Conservation (phyloP, 179 eudicot genomes). For the Monotropa hypopitys region DNA sequence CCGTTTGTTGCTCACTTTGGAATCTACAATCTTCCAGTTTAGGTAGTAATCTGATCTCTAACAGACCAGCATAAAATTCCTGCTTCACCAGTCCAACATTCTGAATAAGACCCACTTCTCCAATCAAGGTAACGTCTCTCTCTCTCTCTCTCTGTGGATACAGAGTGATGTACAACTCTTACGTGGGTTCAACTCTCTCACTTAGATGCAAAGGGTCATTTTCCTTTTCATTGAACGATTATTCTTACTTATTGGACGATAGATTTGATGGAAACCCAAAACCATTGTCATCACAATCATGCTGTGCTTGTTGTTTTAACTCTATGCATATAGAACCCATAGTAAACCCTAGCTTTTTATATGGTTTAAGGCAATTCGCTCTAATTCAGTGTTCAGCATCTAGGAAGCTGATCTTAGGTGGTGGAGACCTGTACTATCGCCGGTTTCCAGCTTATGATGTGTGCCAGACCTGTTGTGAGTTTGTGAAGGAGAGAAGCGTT, state of each 20-base stretch:
- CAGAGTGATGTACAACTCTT: constrained; percentile 38
- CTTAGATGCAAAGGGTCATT: constrained; percentile 25
- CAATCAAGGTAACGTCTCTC: constrained; percentile 10
- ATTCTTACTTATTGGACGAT: constrained; percentile 23
- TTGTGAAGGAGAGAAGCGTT: constrained; percentile 17
- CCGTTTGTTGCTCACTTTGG: neutral
- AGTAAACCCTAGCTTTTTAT: constrained; percentile 34
- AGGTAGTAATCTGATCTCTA: neutral
- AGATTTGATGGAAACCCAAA: constrained; percentile 15
- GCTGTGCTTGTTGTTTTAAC: constrained; percentile 25
- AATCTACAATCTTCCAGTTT: neutral
- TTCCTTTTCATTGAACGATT: constrained; percentile 29
- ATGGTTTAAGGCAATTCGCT: constrained; percentile 63
- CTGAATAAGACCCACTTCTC: constrained; percentile 7
- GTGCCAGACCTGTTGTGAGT: constrained; percentile 20
- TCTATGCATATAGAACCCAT: constrained; percentile 20
- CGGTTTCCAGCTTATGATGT: constrained; percentile 26
- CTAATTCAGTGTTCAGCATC: constrained; percentile 50
- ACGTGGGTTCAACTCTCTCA: constrained; percentile 34
- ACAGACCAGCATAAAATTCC: constrained; percentile 8
- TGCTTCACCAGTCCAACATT: constrained; percentile 3
- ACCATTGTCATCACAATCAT: constrained; percentile 15
- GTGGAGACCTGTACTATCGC: constrained; percentile 23
- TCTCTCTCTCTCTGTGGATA: neutral
- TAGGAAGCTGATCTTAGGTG: constrained; percentile 34